Base-by-base conservation (phyloP, 2,329 filamentous ascomycete species). In the Coleophoma cylindrospora region DNA sequence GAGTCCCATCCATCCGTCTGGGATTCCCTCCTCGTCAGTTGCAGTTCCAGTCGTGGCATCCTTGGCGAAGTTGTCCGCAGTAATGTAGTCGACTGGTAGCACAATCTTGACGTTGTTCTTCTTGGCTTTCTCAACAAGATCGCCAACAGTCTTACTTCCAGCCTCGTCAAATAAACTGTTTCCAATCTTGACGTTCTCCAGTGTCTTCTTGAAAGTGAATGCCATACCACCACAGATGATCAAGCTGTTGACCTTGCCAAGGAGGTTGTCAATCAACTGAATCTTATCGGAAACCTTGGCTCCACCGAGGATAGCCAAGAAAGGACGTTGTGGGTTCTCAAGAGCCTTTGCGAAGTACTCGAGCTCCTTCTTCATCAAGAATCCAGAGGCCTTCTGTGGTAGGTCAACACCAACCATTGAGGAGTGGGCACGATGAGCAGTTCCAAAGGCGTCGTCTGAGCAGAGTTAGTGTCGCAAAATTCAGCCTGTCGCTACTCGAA, bases 261-360 rank as follows among this genome's bases (percentile, higher is more conserved):
- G 86, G 60, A 99, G 80, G 81, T 99, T 99, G 77, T 99, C 91
- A 68, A 99, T 97, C 64, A 99, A 82, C 79, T 96, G 90, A 71
- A 99, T 99, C 86, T 99, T 99, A 82, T 99, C 94, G 41, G 90
- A 95, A 61, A 99, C 91, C 83, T 99, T 99, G 70, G 94, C 91
- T 62, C 94, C 94, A 64, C 94, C 94, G 48, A 99, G 88, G 68
- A 99, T 99, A 70, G 94, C 95, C 49, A 99, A 86, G 88, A 99
- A 99, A 54, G 94, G 94, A 50, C 92, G 86, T 76, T 95, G 80
- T 55, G 94, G 94, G 63, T 81, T 84, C 78, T 99, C 94, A 54
- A 99, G 87, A 37, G 91, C 94, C 78, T 96, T 83, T 58, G 94
- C 94, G 69, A 99, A 99, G 85, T 99, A 99, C 69, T 99, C 94